These are phyloP conservation scores for Calendula officinalis DNA, from an alignment of 129 eudicot species.

Conservation along the genomic window DNA sequence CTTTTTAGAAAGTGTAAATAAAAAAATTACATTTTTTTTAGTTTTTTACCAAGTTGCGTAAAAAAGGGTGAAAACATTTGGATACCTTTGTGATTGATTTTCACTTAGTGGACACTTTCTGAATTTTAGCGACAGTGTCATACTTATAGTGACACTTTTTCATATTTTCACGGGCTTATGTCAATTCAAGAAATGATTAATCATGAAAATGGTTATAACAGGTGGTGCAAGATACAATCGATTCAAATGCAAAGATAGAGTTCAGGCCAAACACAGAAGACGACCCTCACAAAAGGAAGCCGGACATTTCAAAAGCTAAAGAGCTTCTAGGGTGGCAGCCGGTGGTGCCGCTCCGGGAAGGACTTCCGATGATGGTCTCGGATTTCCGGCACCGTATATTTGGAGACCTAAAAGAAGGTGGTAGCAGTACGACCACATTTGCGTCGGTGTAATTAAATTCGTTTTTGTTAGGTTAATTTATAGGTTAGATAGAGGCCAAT, in stretches of 20 bases:
- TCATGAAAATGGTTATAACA: conserved; percentile 14
- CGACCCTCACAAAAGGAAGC: conserved; percentile 91
- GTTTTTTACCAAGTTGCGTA: too few relatives aligned
- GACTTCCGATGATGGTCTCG: conserved; percentile 78
- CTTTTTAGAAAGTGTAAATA: too few relatives aligned
- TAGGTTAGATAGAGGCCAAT: conserved; percentile 17
- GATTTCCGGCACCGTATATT: conserved; percentile 76
- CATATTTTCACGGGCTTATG: too few relatives aligned
- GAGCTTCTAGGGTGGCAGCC: conserved; percentile 87
- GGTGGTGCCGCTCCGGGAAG: conserved; percentile 57
- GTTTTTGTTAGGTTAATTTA: conserved; percentile 21
- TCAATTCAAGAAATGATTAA: background rate
- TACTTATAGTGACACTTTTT: background rate
- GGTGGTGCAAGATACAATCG: conserved; percentile 87
- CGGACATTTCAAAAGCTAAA: conserved; percentile 76
- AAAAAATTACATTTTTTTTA: too few relatives aligned
- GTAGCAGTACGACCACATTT: conserved; percentile 22
- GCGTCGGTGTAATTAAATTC: background rate
- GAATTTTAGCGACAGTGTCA: background rate
- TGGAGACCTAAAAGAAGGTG: conserved; percentile 35
- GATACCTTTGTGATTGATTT: too few relatives aligned
- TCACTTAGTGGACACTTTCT: background rate
- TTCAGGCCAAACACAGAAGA: conserved; percentile 79
- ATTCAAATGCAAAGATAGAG: conserved; percentile 70
- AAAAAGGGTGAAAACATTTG: too few relatives aligned